Conservation (phyloP, 2,329 filamentous ascomycete species). For the Didymella arachidicola region DNA sequence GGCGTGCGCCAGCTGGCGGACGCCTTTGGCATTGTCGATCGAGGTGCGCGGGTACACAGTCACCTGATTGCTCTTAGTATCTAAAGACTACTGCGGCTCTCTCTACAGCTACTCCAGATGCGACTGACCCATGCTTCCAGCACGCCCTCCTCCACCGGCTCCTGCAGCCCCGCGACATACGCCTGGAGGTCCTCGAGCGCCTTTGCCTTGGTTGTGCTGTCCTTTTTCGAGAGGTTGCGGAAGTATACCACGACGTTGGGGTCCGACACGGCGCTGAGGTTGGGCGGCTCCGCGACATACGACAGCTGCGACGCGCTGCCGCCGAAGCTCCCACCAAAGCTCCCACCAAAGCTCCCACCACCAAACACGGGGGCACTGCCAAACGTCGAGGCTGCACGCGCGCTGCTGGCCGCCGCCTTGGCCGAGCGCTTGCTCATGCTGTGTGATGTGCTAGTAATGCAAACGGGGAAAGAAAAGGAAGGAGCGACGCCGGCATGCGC, state of each 20-base stretch:
- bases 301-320: conserved; percentile 71
- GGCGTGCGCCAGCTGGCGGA: conserved; percentile 84
- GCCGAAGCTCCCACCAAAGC: conserved; percentile 59
- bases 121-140: conserved; percentile 83
- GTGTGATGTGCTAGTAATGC: conserved; percentile 8
- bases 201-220: conserved; percentile 88
- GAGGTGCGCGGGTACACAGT: conserved; percentile 87
- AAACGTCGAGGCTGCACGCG: conserved; percentile 62
- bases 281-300: conserved; percentile 85
- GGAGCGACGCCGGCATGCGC: conserved; percentile 13
- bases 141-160: conserved; percentile 79
- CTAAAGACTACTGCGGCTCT: conserved; percentile 6
- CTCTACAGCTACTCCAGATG: neutral
- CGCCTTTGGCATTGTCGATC: conserved; percentile 86
- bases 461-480: conserved; percentile 17
- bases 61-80: conserved; percentile 61
- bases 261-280: conserved; percentile 78
- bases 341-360: conserved; percentile 56
- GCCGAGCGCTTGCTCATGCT: conserved; percentile 67
- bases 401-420: conserved; percentile 70
- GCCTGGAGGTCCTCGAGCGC: conserved; percentile 84
- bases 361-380: conserved; percentile 47
- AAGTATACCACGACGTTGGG: conserved; percentile 86
- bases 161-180: conserved; percentile 66
- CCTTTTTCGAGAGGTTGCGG: conserved; percentile 92